phyloP scores from a whole-genome alignment of 2,329 filamentous ascomycete genomes.

The Colletotrichum sp. region DNA sequence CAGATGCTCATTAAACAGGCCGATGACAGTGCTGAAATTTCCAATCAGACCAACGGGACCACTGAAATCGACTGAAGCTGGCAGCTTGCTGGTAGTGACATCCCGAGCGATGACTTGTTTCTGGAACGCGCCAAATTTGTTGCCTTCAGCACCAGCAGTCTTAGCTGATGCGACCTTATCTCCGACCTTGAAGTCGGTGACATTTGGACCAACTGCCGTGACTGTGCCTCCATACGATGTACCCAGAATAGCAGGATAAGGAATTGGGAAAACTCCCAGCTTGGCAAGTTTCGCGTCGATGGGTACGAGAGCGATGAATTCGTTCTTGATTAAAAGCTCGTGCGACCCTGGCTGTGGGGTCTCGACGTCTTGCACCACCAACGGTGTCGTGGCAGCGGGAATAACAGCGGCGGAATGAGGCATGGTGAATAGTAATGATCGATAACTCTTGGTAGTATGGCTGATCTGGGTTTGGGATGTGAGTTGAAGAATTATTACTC shows the following conservation, averaged over 20 bases:
- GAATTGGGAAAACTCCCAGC: constrained; percentile 19
- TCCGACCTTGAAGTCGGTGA: constrained; percentile 26
- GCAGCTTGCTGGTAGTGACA: constrained; percentile 29
- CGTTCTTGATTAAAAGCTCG: constrained; percentile 31
- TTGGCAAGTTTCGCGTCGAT: constrained; percentile 34
- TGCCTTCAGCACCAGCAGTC: not conserved
- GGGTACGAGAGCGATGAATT: constrained; percentile 31
- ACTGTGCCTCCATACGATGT: constrained; percentile 30
- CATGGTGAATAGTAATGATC: not conserved
- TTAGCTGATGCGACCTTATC: constrained; percentile 25
- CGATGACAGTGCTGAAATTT: constrained; percentile 28
- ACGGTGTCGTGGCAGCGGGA: not conserved
- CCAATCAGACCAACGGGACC: constrained; percentile 27
- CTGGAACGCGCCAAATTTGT: constrained; percentile 10
- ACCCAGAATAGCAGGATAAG: constrained; percentile 16
- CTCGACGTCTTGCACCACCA: constrained; percentile 5
- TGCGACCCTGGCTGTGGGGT: constrained; percentile 20
- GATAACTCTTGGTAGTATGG: not conserved
- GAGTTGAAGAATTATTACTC: not conserved
- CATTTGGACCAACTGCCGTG: constrained; percentile 24
- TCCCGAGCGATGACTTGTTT: constrained; percentile 21
- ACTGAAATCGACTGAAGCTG: constrained; percentile 26
- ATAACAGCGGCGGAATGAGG: constrained; percentile 13
- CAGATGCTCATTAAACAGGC: constrained; percentile 27
- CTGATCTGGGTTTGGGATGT: not conserved